Base-by-base conservation (phyloP, 2,329 filamentous ascomycete genomes). In the Scedosporium aurantiacum region DNA sequence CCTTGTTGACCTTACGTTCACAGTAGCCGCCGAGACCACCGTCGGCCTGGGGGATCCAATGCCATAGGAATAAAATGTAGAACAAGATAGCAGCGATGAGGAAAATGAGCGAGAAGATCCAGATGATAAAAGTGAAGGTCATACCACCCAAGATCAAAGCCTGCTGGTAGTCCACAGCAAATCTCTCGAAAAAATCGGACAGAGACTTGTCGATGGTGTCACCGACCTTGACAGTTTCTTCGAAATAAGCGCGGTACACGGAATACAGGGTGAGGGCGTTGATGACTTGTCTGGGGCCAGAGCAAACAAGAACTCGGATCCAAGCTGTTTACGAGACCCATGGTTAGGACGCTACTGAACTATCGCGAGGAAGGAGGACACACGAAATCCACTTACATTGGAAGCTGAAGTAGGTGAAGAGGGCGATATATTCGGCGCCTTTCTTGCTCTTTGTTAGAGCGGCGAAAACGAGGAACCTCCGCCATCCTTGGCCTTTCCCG, bases 381-480 rank as follows among this genome's bases (percentile, higher is more conserved):
- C 21, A 10, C 3, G 43, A 12, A 72, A 8, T 18, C 12, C 16
- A 23, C 80, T 73, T 71, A 84, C 83, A 78, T 70, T 87, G 82
- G 61, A 87, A 84, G 60, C 76, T 87, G 73, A 96, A 96, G 72
- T 96, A 96, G 28, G 91, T 89, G 71, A 96, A 96, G 4, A 96
- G 79, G 2, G 92, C 92, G 66, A 96, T 82, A 68, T 96, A 96
- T 72, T 96, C 91, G 62, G 87, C 87, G 18, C 91, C 91, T 74
- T 96, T 95, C 70, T 89, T 92, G 73, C 89, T 91, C 75, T 93
- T 94, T 12, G 92, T 96, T 71, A 97, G 77, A 68, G 91, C 89
- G 16, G 91, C 87, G 71, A 96, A 96, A 66, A 97, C 91, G n/a
- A 96, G 75, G 70, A 96, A 99, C 58, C 93, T 83, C 68, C 86